Evolutionary conservation across 495 filamentous ascomycete species (phyloP).

Genomic region (Podospora tetraspora): DNA sequence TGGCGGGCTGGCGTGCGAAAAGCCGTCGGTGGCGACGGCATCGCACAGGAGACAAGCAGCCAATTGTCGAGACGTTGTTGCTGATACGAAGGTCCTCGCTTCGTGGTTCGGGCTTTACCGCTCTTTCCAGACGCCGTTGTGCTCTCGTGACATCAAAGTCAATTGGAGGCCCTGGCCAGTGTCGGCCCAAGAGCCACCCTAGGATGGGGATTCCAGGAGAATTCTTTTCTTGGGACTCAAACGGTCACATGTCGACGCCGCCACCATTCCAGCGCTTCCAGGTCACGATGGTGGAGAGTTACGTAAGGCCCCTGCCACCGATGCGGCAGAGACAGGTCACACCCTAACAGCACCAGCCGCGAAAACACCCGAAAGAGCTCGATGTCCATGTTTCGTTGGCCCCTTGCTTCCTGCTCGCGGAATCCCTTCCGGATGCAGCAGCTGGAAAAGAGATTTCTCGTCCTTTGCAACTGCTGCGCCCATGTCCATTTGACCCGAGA

Average conservation of each 20-base stretch:
- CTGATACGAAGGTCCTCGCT: no score
- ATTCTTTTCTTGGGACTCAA: background rate
- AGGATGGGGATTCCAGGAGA: background rate
- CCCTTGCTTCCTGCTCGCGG: background rate
- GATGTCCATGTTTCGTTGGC: background rate
- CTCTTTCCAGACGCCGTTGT: slow-evolving; percentile 7
- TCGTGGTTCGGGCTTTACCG: slow-evolving; percentile 1
- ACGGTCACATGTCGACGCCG: slow-evolving; percentile 24
- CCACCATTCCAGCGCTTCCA: slow-evolving; percentile 4
- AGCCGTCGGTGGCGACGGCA: background rate
- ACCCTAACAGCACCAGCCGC: slow-evolving; percentile 6
- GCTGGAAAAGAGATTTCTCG: background rate
- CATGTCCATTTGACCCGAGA: slow-evolving; percentile 3
- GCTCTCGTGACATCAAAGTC: slow-evolving; percentile 8
- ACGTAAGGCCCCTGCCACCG: slow-evolving; percentile 22
- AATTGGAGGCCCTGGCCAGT: background rate
- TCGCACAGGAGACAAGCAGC: slow-evolving; percentile 3
- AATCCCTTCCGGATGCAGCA: slow-evolving; percentile 11
- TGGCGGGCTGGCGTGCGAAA: background rate
- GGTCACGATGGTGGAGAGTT: slow-evolving; percentile 23
- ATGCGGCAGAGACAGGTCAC: slow-evolving; percentile 10
- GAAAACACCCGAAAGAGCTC: background rate
- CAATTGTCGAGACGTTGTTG: background rate
- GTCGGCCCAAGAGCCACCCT: background rate
- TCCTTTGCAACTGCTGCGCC: background rate